phyloP scores from a whole-genome alignment of 2,329 filamentous ascomycete genomes.

The Exophiala mesophila region DNA sequence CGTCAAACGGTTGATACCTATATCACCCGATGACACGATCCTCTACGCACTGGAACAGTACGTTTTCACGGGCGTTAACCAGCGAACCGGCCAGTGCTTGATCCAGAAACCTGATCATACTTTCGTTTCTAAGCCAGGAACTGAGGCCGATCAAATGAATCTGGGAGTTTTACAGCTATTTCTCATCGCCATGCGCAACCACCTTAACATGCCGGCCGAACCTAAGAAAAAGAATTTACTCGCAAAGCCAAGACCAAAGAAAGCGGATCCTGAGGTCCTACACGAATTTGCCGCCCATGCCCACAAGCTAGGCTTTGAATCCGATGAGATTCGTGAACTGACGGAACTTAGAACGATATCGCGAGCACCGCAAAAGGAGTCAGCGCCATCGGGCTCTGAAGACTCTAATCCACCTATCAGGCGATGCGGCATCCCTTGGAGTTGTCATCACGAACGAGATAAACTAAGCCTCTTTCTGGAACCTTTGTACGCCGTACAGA shows the following conservation, averaged over 20 bases:
- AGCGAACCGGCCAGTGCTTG: background rate
- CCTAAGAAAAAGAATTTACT: background rate
- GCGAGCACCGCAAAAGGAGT: slow-evolving; percentile 2
- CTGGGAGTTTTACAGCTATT: slow-evolving; percentile 1
- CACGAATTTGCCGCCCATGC: background rate
- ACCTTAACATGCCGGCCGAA: slow-evolving; percentile 1
- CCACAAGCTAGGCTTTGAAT: background rate
- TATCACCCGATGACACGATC: slow-evolving; percentile 7
- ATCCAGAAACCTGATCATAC: background rate
- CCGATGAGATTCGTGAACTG: slow-evolving; percentile 1
- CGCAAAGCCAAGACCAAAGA: background rate
- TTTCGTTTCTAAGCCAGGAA: background rate
- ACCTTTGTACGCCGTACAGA: too few relatives aligned
- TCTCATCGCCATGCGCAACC: slow-evolving; percentile 2
- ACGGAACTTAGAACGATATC: slow-evolving; percentile 2
- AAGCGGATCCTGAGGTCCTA: background rate
- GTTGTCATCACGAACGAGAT: too few relatives aligned
- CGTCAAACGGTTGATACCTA: slow-evolving; percentile 24
- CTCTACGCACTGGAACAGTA: slow-evolving; percentile 1
- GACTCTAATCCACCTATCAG: background rate
- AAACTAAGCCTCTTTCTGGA: too few relatives aligned
- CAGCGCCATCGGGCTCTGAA: background rate
- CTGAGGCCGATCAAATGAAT: background rate
- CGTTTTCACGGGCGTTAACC: slow-evolving; percentile 6
- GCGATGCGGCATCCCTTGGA: too few relatives aligned